Conservation (phyloP, 1,284 basidiomycete species). For the Leccinum colubrinum region DNA sequence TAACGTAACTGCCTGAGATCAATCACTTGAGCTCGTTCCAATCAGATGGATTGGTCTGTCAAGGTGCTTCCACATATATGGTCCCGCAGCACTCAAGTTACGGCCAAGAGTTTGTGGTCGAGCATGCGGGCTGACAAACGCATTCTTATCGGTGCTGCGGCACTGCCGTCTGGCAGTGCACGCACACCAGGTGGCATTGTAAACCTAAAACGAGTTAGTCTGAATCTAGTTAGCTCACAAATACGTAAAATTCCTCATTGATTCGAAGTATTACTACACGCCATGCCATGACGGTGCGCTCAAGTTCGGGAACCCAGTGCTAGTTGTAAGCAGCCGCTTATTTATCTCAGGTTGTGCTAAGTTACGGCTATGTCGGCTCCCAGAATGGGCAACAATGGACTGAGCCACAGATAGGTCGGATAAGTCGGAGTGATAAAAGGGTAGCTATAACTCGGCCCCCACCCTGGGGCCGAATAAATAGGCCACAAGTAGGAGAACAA, state of each 20-base stretch:
- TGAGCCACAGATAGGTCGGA: no score
- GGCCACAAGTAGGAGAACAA: not conserved
- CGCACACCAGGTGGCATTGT: no score
- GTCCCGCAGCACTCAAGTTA: not conserved
- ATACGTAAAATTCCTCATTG: not conserved
- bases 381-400: not conserved
- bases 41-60: not conserved
- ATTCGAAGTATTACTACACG: not conserved
- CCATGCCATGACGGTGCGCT: not conserved
- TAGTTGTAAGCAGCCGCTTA: not conserved
- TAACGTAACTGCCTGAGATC: not conserved
- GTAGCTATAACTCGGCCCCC: not conserved
- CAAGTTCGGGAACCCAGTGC: not conserved
- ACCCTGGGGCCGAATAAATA: not conserved
- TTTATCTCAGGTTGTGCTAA: not conserved
- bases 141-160: no score
- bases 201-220: not conserved
- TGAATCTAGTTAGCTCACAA: not conserved
- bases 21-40: not conserved
- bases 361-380: not conserved
- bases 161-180: no score
- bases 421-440: not conserved
- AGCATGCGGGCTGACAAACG: no score
- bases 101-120: not conserved
- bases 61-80: not conserved